phyloP scores from a whole-genome alignment of 352 stramenopile species.

The Aphanomyces astaci region DNA sequence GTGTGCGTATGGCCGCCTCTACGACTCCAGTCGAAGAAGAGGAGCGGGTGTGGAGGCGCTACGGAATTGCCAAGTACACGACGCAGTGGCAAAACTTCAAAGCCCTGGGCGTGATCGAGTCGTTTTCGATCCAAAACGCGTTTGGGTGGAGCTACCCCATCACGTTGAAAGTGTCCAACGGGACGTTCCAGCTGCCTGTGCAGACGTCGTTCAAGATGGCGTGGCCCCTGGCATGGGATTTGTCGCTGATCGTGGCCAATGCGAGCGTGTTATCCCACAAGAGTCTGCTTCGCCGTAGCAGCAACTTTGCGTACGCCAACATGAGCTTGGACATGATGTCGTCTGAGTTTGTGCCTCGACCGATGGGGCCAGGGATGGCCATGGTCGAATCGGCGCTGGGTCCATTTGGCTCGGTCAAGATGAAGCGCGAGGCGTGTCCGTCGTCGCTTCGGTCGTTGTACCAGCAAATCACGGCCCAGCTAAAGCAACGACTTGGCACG shows the following conservation, averaged over 20 bases:
- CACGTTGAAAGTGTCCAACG: constrained; percentile 9
- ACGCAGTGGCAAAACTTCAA: constrained; percentile 25
- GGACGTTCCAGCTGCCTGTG: neutral
- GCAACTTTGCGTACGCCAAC: neutral
- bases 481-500: neutral
- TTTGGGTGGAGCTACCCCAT: constrained; percentile 5
- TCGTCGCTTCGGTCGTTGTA: neutral
- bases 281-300: neutral
- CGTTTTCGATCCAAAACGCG: constrained; percentile 11
- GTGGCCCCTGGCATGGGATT: neutral
- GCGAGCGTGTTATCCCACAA: neutral
- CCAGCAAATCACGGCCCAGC: neutral
- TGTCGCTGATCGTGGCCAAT: neutral
- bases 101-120: constrained; percentile 1
- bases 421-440: neutral
- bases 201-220: constrained; percentile 18
- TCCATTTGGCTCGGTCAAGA: constrained; percentile 12
- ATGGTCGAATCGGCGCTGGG: neutral
- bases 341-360: neutral
- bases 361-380: neutral
- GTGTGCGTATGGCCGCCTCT: neutral
- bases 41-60: neutral
- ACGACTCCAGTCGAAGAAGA: neutral
- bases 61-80: neutral
- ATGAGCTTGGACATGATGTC: neutral